Evolutionary conservation across 2,329 filamentous ascomycete genomes (phyloP), one percentile per base, ranked within the genome.

Genomic region (Pseudogymnoascus sp.): DNA sequence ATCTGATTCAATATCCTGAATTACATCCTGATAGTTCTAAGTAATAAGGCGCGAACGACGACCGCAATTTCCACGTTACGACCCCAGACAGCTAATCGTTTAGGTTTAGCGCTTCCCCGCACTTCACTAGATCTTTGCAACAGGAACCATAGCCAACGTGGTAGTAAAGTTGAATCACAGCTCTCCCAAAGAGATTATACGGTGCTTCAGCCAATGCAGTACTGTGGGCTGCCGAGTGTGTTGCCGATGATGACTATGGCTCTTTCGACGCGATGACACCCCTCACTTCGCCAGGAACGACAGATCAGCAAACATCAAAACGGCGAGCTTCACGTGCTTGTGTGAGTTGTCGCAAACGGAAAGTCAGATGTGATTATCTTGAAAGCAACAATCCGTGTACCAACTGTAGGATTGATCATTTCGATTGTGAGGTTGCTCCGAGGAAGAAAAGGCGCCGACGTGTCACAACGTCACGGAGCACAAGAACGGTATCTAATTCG

Each of bases 251-350:
- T 37, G 36, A 37, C 36, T 37, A n/a, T 37, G 36, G 36, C 36
- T 37, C 31, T 34, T 37, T 37, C 36, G 36, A 37, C 36, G 14
- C 36, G 36, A 37, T 37, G 36, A n/a, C 36, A 37, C 36, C 36
- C 36, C 36, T 37, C 36, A 37, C 36, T 14, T 37, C 36, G 13
- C 13, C 36, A 14, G 36, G 11, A 37, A 37, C 36, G 36, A 37
- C 14, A 13, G 36, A 37, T 37, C 36, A 37, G 36, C 16, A 10
- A 13, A 60, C 16, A 31, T 36, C 25, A 60, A 60, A 60, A 37
- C 57, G 57, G 28, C 57, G 57, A 14, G 57, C 57, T 19, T 16
- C 57, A 37, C 31, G 57, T 11, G 57, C 57, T 37, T 61, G 57
- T 23, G 28, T 37, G 10, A 37, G 28, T 16, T 61, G 57, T 37